phyloP scores from a whole-genome alignment of 495 filamentous ascomycete genomes.

The Penicillium desertorum region DNA sequence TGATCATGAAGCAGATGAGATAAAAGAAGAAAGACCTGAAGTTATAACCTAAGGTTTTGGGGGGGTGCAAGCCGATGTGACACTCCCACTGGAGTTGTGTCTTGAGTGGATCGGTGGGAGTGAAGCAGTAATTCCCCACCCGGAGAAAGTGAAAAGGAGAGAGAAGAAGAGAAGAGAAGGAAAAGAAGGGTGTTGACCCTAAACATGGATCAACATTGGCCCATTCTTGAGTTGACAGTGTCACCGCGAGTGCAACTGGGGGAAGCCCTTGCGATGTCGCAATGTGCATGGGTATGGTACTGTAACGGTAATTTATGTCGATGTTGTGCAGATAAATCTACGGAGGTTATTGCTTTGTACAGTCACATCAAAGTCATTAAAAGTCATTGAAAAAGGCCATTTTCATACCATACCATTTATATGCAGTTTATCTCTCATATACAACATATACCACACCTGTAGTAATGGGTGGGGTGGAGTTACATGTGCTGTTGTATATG shows the following conservation, averaged over 20 bases:
- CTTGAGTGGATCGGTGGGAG: slow-evolving; percentile 30
- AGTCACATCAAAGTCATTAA: too few species aligned
- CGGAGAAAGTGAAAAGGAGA: slow-evolving; percentile 11
- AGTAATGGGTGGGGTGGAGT: background rate
- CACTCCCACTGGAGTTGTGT: slow-evolving; percentile 32
- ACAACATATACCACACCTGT: too few species aligned
- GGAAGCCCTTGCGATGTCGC: slow-evolving; percentile 32
- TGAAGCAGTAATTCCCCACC: slow-evolving; percentile 17
- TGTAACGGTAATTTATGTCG: slow-evolving; percentile 14
- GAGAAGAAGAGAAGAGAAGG: background rate
- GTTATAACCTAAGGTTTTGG: slow-evolving; percentile 15
- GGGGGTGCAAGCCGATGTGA: slow-evolving; percentile 21
- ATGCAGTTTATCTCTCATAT: background rate
- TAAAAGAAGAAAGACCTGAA: slow-evolving; percentile 19
- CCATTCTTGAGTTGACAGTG: slow-evolving; percentile 34
- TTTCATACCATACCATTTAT: background rate
- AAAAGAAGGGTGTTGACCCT: slow-evolving; percentile 4
- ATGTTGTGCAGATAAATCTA: background rate
- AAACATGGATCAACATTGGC: slow-evolving; percentile 46
- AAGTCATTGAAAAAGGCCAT: background rate
- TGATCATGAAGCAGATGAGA: slow-evolving; percentile 19
- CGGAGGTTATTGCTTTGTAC: too few species aligned
- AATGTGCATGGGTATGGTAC: slow-evolving; percentile 27
- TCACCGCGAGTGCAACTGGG: slow-evolving; percentile 29
- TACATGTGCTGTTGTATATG: background rate